phyloP scores from a whole-genome alignment of 164 flowering plant species.

The Platanus orientalis region DNA sequence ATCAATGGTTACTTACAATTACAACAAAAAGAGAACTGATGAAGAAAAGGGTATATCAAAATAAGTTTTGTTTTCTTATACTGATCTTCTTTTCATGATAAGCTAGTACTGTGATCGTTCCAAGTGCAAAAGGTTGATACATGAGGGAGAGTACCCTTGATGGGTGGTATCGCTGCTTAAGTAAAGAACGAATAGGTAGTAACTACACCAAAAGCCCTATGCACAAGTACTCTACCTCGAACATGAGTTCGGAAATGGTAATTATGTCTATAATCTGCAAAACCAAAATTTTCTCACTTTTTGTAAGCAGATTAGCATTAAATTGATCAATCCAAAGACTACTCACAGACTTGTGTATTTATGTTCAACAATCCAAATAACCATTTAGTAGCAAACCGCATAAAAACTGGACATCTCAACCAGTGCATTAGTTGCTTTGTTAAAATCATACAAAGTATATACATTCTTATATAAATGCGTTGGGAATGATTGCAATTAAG shows the following conservation, averaged over 20 bases:
- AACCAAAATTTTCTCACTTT: not conserved
- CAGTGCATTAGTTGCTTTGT: too few relatives aligned
- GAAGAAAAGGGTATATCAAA: constrained; percentile 62
- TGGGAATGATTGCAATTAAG: too few relatives aligned
- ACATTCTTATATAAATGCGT: too few relatives aligned
- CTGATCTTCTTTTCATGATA: constrained; percentile 37
- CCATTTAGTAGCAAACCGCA: too few relatives aligned
- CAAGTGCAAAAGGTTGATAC: constrained; percentile 45
- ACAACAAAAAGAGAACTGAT: constrained; percentile 47
- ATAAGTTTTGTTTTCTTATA: constrained; percentile 34
- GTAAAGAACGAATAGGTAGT: not conserved
- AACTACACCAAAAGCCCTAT: not conserved
- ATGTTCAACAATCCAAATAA: too few relatives aligned
- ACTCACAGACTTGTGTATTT: too few relatives aligned
- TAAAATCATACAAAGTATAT: too few relatives aligned
- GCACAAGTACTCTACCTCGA: not conserved
- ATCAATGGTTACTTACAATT: constrained; percentile 39
- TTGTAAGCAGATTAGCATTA: too few relatives aligned
- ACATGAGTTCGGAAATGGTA: not conserved
- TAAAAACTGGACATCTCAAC: too few relatives aligned
- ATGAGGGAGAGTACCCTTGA: constrained; percentile 40
- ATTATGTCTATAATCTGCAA: not conserved
- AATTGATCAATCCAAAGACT: too few relatives aligned
- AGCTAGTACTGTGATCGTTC: constrained; percentile 26
- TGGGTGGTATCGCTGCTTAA: constrained; percentile 38